These are phyloP conservation scores for Sabuloglossum arenarium DNA, from an alignment of 495 filamentous ascomycete genomes.

Conservation along the genomic window DNA sequence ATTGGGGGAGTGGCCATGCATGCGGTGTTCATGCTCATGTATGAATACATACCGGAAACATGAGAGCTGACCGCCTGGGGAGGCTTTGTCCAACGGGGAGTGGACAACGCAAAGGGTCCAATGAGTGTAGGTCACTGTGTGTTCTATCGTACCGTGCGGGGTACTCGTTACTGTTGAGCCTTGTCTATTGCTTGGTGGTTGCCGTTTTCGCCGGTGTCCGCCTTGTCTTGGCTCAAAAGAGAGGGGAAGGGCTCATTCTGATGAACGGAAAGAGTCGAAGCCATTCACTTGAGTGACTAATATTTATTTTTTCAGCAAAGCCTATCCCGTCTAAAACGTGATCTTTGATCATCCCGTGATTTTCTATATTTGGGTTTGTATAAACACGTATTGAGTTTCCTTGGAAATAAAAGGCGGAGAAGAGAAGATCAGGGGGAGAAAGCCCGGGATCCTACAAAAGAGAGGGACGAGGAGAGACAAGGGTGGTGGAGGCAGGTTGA, in stretches of 20 bases:
- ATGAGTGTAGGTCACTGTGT: too few relatives aligned
- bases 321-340: background rate
- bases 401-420: background rate
- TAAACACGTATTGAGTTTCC: background rate
- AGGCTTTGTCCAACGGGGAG: background rate
- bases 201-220: background rate
- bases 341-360: background rate
- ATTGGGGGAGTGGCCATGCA: too few relatives aligned
- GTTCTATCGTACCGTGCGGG: too few relatives aligned
- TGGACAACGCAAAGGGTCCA: background rate
- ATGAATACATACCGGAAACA: too few relatives aligned
- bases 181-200: background rate
- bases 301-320: background rate
- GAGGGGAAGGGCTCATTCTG: too few relatives aligned
- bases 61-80: too few relatives aligned
- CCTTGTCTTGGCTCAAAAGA: background rate
- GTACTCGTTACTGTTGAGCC: too few relatives aligned
- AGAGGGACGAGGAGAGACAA: slow-evolving; percentile 18
- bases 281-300: background rate
- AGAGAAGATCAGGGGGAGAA: slow-evolving; percentile 7
- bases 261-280: background rate
- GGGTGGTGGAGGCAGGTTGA: slow-evolving; percentile 36
- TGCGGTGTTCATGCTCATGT: too few relatives aligned
- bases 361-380: background rate
- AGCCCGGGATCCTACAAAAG: slow-evolving; percentile 7